Evolutionary conservation across 1,284 basidiomycete genomes (phyloP).

Genomic region (Austroboletus niveus): DNA sequence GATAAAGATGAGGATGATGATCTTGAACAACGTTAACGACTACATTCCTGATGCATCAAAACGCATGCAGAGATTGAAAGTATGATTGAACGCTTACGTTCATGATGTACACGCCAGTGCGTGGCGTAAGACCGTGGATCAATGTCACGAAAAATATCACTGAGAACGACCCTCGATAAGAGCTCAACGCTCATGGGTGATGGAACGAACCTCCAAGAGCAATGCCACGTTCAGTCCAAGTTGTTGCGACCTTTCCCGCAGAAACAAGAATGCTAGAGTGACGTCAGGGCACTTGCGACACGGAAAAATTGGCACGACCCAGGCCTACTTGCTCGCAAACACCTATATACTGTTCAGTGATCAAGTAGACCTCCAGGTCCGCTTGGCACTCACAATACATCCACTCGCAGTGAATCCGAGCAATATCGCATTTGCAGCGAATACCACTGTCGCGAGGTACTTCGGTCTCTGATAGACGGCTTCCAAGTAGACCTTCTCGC

Average conservation of each 20-base stretch:
- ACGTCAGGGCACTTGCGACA: background rate
- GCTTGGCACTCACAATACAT: slow-evolving; percentile 46
- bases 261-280: slow-evolving; percentile 44
- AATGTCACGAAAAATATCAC: slow-evolving; percentile 44
- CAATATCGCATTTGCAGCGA: slow-evolving; percentile 47
- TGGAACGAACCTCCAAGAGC: slow-evolving; percentile 46
- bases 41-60: slow-evolving; percentile 4
- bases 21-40: slow-evolving; percentile 27
- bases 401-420: slow-evolving; percentile 54
- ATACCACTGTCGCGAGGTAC: slow-evolving; percentile 47
- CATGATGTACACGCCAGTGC: slow-evolving; percentile 46
- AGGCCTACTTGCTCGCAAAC: slow-evolving; percentile 40
- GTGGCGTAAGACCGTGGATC: slow-evolving; percentile 48
- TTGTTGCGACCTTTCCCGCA: slow-evolving; percentile 39
- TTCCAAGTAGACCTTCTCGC: slow-evolving; percentile 57
- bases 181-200: background rate
- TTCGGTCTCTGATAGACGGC: slow-evolving; percentile 46
- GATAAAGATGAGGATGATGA: slow-evolving; percentile 25
- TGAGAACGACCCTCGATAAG: slow-evolving; percentile 9
- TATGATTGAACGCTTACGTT: slow-evolving; percentile 35
- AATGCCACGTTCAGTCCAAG: slow-evolving; percentile 56
- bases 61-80: background rate
- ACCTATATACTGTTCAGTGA: slow-evolving; percentile 16
- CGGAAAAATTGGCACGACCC: rapidly evolving
- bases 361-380: background rate